Evolutionary conservation across 441 rosid genomes (phyloP), one percentile per base, ranked within the genome.

Genomic region (Populus hybrid): DNA sequence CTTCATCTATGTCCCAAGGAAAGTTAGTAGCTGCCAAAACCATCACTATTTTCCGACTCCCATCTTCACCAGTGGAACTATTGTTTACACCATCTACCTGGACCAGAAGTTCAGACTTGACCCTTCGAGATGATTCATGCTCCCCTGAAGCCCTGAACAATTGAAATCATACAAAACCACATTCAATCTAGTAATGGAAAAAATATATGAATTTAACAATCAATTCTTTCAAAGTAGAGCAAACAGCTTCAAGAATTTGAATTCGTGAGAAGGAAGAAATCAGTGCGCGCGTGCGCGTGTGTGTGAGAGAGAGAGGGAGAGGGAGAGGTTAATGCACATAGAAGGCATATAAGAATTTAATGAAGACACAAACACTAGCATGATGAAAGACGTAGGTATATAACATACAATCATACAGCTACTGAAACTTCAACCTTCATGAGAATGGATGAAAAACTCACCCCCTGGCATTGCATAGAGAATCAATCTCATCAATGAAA

Each of bases 1-100:
- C 99, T 88, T 94, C 97, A 67, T 96, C 99, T 82, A 94, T 94
- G 90, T 96, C 98, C 98, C 99, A 96, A 3, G 99, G 99, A 79
- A 96, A 96, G 86, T 96, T 96, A 76, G 99, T 96, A 67, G 99
- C 98, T 40, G 98, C 98, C 83, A 96, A 87, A 75, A 96, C 99
- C 99, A 96, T 94, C 75, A 96, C 99, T 79, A 96, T 91, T 84
- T 96, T 96, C 74, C 93, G 89, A 82, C 91, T 94, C 46, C 99
- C 99, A 78, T 94, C 98, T 88, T 96, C 99, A 80, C 88, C 89
- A 38, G 94, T 92, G 21, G 89, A 85, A 75, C 91, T 87, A 80
- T 90, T 90, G 87, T 87, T 96, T 77, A 96, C 99, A 76, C 98
- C 99, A 85, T 96, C 99, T 64, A 96, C 98, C 90, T 96, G 99